A percentile compares a stretch with the other conserved stretches of the same genome.
Evolutionary conservation across 78 protist species (phyloP).

Genomic region (Pigoraptor vietnamica): DNA sequence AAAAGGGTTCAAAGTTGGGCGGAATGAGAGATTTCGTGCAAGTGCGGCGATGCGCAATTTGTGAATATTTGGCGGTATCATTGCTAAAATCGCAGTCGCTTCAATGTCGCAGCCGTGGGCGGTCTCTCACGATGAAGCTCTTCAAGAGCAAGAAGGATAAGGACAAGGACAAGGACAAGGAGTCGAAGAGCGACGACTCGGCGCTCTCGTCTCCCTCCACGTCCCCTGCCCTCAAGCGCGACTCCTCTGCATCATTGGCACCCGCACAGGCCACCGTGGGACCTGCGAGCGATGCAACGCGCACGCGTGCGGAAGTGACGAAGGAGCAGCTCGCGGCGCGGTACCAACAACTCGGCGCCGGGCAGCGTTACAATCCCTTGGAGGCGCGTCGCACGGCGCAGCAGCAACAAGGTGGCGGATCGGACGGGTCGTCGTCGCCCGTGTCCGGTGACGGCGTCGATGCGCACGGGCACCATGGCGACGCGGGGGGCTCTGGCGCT

Average conservation of each 20-base stretch:
- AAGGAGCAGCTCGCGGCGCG: neutral
- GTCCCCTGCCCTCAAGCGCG: neutral
- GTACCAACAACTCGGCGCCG: neutral
- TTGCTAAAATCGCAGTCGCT: too few relatives aligned
- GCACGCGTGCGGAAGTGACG: neutral
- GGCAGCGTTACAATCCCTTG: neutral
- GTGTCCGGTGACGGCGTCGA: neutral
- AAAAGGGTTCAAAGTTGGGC: too few relatives aligned
- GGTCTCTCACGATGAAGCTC: neutral
- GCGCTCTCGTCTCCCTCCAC: neutral
- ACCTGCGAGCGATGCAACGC: neutral
- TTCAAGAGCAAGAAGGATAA: neutral
- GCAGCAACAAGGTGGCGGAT: too few relatives aligned
- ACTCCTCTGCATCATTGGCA: neutral
- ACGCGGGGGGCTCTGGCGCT: neutral
- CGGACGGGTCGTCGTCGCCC: neutral
- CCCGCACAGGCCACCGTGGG: neutral
- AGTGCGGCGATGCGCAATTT: too few relatives aligned
- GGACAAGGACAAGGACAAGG: neutral
- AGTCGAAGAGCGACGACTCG: neutral
- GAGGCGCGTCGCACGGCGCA: neutral
- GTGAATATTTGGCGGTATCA: too few relatives aligned
- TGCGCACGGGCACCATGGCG: neutral
- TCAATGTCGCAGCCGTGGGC: too few relatives aligned
- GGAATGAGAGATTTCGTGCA: too few relatives aligned